A percentile compares a stretch with the other conserved stretches of the same genome.
These are phyloP conservation scores for Malassezia psittaci DNA, from an alignment of 1,284 basidiomycete species.

Conservation along the genomic window DNA sequence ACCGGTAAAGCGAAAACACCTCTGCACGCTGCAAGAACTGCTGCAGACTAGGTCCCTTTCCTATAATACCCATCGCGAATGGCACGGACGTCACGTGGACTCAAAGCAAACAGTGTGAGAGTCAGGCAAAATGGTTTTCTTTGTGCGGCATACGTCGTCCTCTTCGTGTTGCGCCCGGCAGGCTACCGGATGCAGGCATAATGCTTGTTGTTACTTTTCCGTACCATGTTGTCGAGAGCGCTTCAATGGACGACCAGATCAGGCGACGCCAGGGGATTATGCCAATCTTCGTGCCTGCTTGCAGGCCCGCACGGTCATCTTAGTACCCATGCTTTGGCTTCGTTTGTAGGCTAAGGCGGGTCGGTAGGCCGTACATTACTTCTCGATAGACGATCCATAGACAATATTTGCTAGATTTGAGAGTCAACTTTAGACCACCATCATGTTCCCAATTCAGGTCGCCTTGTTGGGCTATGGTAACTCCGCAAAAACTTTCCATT, in stretches of 20 bases:
- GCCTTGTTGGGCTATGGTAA: slow-evolving; percentile 39
- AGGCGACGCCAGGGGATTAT: slow-evolving; percentile 18
- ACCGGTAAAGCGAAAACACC: slow-evolving; percentile 9
- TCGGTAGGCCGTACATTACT: slow-evolving; percentile 17
- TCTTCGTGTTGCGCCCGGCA: slow-evolving; percentile 17
- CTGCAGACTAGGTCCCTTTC: background rate
- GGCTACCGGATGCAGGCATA: background rate
- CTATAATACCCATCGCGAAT: background rate
- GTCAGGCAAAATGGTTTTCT: slow-evolving; percentile 1
- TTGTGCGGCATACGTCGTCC: slow-evolving; percentile 20
- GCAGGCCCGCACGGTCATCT: slow-evolving; percentile 19
- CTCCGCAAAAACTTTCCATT: slow-evolving; percentile 39
- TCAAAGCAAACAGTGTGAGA: background rate
- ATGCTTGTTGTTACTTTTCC: background rate
- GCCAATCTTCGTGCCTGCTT: slow-evolving; percentile 17
- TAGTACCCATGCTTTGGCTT: slow-evolving; percentile 13
- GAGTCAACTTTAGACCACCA: background rate
- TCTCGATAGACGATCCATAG: background rate
- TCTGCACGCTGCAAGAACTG: slow-evolving; percentile 8
- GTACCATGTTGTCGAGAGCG: slow-evolving; percentile 1
- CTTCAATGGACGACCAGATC: slow-evolving; percentile 18
- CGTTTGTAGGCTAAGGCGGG: slow-evolving; percentile 8
- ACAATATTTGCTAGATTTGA: no score
- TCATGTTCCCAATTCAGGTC: slow-evolving; percentile 27
- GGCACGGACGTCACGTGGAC: slow-evolving; percentile 13